Conservation (phyloP, 768 basidiomycete species). For the Lyophyllum semitale region DNA sequence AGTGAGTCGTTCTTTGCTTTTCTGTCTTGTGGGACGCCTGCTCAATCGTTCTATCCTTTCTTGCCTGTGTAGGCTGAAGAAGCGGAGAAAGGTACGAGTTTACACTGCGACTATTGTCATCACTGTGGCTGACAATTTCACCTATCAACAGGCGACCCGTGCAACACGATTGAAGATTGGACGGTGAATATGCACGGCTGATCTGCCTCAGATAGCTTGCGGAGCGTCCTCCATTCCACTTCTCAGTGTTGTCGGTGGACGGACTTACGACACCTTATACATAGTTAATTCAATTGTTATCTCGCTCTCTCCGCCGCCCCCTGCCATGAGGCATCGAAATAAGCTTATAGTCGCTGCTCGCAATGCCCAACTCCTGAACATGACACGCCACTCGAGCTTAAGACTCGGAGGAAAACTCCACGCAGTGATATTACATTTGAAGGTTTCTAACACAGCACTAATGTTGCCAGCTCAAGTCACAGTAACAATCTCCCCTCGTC, state of each 20-base stretch:
- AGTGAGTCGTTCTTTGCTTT: constrained; percentile 55
- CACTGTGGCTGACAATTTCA: constrained; percentile 17
- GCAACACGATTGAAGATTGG: constrained; percentile 35
- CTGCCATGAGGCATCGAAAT: constrained; percentile 5
- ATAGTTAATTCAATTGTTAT: constrained; percentile 19
- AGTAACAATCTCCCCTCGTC: constrained; percentile 85
- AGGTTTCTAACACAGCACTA: neutral
- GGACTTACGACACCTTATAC: constrained; percentile 12
- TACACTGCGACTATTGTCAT: neutral
- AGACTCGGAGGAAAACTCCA: neutral
- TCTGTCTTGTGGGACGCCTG: neutral
- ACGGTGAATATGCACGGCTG: constrained; percentile 20
- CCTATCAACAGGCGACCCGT: constrained; percentile 43
- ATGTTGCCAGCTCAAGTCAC: constrained; percentile 58
- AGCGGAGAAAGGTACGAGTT: constrained; percentile 76
- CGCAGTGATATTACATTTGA: neutral
- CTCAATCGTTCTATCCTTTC: constrained; percentile 1
- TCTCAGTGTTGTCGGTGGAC: constrained; percentile 4
- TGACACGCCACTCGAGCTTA: too few relatives aligned
- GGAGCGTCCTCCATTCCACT: neutral
- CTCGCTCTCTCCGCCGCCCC: neutral
- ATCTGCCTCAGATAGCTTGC: constrained; percentile 2
- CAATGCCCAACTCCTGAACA: too few relatives aligned
- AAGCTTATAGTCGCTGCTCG: too few relatives aligned
- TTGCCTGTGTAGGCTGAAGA: constrained; percentile 68